Evolutionary conservation across 148 eudicot species (phyloP).

Genomic region (Cornus suecica): DNA sequence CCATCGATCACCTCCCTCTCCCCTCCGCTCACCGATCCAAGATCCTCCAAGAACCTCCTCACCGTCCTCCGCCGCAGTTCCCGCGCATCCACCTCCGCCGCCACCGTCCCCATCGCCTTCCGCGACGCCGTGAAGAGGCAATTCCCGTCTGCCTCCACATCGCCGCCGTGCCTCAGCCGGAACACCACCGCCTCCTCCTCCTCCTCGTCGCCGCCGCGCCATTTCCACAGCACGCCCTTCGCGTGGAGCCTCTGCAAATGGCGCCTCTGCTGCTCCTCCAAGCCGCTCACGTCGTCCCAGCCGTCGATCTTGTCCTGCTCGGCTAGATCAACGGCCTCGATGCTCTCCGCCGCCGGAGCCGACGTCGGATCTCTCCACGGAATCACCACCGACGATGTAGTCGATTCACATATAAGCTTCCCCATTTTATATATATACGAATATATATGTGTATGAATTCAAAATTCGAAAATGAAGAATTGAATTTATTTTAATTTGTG

Average conservation of each 20-base stretch:
- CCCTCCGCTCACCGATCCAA: constrained; percentile 36
- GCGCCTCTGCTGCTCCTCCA: constrained; percentile 58
- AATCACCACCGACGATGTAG: constrained; percentile 46
- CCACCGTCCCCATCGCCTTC: constrained; percentile 38
- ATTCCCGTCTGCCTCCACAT: constrained; percentile 88
- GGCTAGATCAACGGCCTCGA: constrained; percentile 22
- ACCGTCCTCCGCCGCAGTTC: constrained; percentile 68
- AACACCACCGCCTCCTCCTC: constrained; percentile 48
- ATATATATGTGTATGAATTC: too few relatives aligned
- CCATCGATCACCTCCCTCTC: constrained; percentile 43
- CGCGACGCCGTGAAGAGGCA: constrained; percentile 69
- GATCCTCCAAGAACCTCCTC: constrained; percentile 60
- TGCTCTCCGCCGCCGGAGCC: constrained; percentile 17
- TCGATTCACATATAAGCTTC: constrained; percentile 66
- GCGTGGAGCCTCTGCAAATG: constrained; percentile 40
- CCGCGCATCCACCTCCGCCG: constrained; percentile 23
- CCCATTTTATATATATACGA: constrained; percentile 42
- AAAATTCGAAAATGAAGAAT: too few relatives aligned
- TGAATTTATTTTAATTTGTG: not conserved
- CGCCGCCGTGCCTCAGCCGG: constrained; percentile 74
- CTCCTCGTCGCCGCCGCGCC: constrained; percentile 74
- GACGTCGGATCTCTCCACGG: constrained; percentile 56
- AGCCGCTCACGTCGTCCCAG: constrained; percentile 71
- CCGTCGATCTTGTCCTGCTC: not conserved
- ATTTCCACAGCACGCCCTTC: constrained; percentile 75